phyloP scores from a whole-genome alignment of 169 alveolate species.

The Cryptosporidium sp. region DNA sequence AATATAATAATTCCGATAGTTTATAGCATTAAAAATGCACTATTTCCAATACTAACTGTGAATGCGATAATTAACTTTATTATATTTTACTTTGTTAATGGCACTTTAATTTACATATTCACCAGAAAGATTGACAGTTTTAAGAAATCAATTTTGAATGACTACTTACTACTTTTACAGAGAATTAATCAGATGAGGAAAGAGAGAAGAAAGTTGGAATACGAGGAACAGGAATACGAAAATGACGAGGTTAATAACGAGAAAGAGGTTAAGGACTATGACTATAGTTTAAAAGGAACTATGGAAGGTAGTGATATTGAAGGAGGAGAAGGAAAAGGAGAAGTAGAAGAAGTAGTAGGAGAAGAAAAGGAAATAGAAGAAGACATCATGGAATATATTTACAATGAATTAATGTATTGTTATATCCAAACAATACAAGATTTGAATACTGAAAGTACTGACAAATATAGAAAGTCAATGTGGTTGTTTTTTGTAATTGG shows the following conservation, averaged over 20 bases:
- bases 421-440: neutral
- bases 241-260: too few species aligned
- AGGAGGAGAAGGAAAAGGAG: neutral
- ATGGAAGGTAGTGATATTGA: too few species aligned
- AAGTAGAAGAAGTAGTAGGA: neutral
- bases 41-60: conserved; percentile 2
- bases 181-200: neutral
- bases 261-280: too few species aligned
- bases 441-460: neutral
- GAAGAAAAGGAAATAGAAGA: neutral
- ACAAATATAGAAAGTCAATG: neutral
- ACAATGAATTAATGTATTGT: neutral
- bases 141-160: neutral
- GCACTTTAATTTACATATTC: neutral
- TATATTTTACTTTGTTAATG: conserved; percentile 16
- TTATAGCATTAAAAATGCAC: neutral
- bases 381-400: conserved; percentile 15
- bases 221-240: neutral
- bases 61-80: conserved; percentile 4
- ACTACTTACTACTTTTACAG: neutral
- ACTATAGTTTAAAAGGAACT: too few species aligned
- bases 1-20: conserved; percentile 31
- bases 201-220: conserved; percentile 8
- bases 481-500: neutral
- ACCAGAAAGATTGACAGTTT: neutral